Percentiles rank a stretch among this genome's conserved stretches.
These are phyloP conservation scores for Heterobasidion annosum DNA, from an alignment of 1,284 basidiomycete species.

Conservation along the genomic window DNA sequence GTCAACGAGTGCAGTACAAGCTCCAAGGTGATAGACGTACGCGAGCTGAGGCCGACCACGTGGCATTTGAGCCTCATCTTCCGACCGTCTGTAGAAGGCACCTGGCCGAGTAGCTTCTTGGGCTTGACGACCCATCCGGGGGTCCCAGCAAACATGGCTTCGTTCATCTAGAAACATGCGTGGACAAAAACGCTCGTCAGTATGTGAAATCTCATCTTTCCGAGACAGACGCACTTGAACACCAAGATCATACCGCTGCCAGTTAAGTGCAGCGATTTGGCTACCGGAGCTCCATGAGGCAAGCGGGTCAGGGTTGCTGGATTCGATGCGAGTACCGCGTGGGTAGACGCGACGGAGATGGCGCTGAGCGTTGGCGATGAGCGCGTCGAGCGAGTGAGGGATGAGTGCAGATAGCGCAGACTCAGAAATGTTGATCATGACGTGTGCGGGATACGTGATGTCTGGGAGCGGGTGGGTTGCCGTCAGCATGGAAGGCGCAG, in stretches of 20 bases:
- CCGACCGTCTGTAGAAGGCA: constrained; percentile 1
- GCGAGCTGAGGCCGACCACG: constrained; percentile 35
- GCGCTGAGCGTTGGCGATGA: constrained; percentile 30
- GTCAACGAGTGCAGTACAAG: no score
- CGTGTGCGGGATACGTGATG: constrained; percentile 30
- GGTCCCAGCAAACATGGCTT: constrained; percentile 54
- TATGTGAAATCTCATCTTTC: constrained; percentile 7
- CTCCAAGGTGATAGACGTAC: constrained; percentile 22
- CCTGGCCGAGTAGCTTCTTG: constrained; percentile 18
- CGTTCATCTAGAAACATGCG: constrained; percentile 35
- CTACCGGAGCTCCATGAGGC: constrained; percentile 51
- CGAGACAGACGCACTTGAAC: constrained; percentile 15
- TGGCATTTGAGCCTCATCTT: constrained; percentile 23
- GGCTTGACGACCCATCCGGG: constrained; percentile 51
- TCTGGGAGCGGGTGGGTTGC: constrained; percentile 15
- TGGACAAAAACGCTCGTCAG: constrained; percentile 18
- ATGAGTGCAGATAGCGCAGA: constrained; percentile 32
- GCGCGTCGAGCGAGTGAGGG: constrained; percentile 20
- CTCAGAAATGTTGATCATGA: constrained; percentile 58
- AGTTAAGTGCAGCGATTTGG: constrained; percentile 58
- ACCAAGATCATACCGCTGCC: constrained; percentile 36
- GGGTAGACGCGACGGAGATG: constrained; percentile 53
- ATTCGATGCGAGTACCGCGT: constrained; percentile 45
- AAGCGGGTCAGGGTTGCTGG: constrained; percentile 43
- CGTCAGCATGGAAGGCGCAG: background rate